Evolutionary conservation across 495 filamentous ascomycete species (phyloP), one percentile per base, ranked within the genome.

Genomic region (Parathielavia hyrcaniae): DNA sequence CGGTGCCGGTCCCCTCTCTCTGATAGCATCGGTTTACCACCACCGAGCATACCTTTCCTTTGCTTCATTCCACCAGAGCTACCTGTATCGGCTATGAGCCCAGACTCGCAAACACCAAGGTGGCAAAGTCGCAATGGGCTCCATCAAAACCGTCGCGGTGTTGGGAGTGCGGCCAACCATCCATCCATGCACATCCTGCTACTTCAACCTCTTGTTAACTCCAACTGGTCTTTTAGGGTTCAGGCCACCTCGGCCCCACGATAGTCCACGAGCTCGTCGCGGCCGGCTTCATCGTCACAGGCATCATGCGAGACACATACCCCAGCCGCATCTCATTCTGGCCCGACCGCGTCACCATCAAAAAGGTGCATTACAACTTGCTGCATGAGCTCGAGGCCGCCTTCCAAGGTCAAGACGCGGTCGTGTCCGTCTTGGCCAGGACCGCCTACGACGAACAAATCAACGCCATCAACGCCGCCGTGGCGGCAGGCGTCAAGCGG

Each of bases 161-260:
- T 62, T 77, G 38, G 81, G 81, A 32, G 79, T 80, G 69, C 59
- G 75, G 70, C 17, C 26, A 30, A 36, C 5, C 35, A 38, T 30
- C 13, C 22, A 16, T 6, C 19, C 16, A 9, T 5, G 14, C 30
- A 5, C 46, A 8, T 5, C 26, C 5, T 26, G 26, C 23, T 50
- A 35, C 11, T 12, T 30, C 54, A 40, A 3, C 10, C 1, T 4
- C 7, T n/a, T 55, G 48, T 51, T 43, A 44, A 60, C 49, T 23
- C 23, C 11, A 5, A n/a, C 2, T 7, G 5, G 32, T 9, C 2
- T n/a, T 51, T 49, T 0, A 84, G 82, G 83, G 75, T 8, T 76
- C 75, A 1, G 86, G 86, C 40, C 79, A 76, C 51, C 70, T 88
- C 11, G 86, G 86, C 49, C 69, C 73, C n/a, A 66, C 79, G 4